Evolutionary conservation across 1,284 basidiomycete genomes (phyloP), one percentile per base, ranked within the genome.

Genomic region (Leccinum pallidistipes): DNA sequence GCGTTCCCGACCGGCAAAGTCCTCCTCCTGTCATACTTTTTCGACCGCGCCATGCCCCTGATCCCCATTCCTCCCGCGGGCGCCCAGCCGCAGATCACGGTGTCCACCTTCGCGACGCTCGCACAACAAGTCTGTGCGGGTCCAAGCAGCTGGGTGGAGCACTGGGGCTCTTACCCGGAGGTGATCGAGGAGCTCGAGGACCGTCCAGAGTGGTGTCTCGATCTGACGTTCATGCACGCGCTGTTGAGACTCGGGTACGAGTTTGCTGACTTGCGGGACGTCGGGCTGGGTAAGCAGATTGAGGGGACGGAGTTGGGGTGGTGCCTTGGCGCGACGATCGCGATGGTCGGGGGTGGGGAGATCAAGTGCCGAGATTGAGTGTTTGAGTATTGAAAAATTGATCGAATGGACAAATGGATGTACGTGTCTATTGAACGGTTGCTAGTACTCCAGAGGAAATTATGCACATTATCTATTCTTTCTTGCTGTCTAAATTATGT

Each of bases 11-110:
- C 80, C 21, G 92, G 92, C 64, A 87, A 88, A 70, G 83, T 95
- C 66, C 84, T 95, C 31, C 85, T 96, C 9, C 83, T 98, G 1
- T 98, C 96, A 31, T 99, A 98, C 83, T 98, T 99, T 79, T 97
- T 95, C 80, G 97, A 98, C 80, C 92, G 97, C 45, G 82, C 97
- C 63, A 79, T 83, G 45, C 97, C 95, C 0, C 86, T 98, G 62
- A 82, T 96, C 51, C 76, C 79, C 54, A 73, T 69, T 14, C 60
- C 49, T 2, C 66, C 65, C 31, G 18, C 51, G 0, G 57, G 49
- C 12, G 8, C 14, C 5, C 69, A 65, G 50, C 62, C 74, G 1
- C 71, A 70, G 6, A 77, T 94, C 61, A 83, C 82, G 1, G 80
- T 96, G 40, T 78, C 83, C 50, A 81, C 84, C 12, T 79, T 97